These are phyloP conservation scores for Karstenula rhodostoma DNA, from an alignment of 2,329 filamentous ascomycete species.

Conservation along the genomic window DNA sequence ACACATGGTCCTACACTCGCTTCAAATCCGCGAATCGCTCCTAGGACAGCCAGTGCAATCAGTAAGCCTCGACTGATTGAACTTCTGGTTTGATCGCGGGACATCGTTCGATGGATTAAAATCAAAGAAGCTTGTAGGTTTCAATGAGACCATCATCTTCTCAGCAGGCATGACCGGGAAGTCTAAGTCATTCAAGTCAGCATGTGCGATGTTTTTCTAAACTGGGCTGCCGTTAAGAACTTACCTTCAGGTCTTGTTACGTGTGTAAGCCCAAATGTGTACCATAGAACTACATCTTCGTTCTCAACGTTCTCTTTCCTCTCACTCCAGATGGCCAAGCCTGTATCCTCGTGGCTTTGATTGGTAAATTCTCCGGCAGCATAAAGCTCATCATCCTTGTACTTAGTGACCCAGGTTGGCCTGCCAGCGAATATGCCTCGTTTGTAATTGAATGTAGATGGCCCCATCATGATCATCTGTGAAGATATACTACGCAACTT, in stretches of 20 bases:
- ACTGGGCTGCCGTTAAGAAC: no score
- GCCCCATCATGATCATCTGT: conserved; percentile 61
- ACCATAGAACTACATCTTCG: conserved; percentile 64
- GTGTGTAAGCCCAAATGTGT: conserved; percentile 69
- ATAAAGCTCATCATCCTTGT: conserved; percentile 67
- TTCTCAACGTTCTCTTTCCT: conserved; percentile 64
- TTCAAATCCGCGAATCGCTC: background rate
- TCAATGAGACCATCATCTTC: conserved; percentile 63
- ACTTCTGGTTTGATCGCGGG: conserved; percentile 2
- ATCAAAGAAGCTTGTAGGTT: conserved; percentile 67
- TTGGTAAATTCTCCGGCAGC: conserved; percentile 68
- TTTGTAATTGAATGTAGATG: conserved; percentile 63
- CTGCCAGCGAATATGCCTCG: conserved; percentile 67
- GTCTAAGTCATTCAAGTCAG: conserved; percentile 40
- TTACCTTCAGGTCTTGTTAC: conserved; percentile 58
- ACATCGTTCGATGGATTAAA: conserved; percentile 4
- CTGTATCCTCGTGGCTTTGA: conserved; percentile 62
- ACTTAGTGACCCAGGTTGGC: conserved; percentile 65
- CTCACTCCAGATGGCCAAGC: conserved; percentile 59
- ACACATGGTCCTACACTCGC: no score
- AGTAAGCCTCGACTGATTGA: background rate
- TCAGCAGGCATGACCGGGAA: conserved; percentile 68
- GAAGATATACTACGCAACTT: conserved; percentile 59
- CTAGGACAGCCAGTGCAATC: background rate
- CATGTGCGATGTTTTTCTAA: conserved; percentile 1